Evolutionary conservation across 164 flowering plant genomes (phyloP).

Genomic region (Umbilicus rupestris): DNA sequence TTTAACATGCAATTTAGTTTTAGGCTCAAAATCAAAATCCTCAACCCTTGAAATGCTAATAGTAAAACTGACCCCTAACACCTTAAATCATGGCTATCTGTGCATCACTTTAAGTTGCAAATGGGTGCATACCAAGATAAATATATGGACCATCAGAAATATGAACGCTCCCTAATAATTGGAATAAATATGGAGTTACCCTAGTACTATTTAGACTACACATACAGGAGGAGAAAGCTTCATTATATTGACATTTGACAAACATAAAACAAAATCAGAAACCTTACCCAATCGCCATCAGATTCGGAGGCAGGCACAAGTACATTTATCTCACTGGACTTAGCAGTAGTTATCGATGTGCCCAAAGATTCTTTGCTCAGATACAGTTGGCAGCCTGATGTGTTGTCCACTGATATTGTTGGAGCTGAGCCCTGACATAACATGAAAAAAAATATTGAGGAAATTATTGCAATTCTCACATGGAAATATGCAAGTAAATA

Average conservation of each 20-base stretch:
- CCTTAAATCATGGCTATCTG: too few relatives aligned
- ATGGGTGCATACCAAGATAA: too few relatives aligned
- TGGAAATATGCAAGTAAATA: background rate
- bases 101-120: too few relatives aligned
- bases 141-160: too few relatives aligned
- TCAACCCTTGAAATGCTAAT: too few relatives aligned
- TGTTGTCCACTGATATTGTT: constrained; percentile 88
- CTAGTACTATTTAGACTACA: background rate
- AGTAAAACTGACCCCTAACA: too few relatives aligned
- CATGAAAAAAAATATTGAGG: background rate
- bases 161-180: too few relatives aligned
- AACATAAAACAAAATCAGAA: background rate
- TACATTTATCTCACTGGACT: constrained; percentile 27
- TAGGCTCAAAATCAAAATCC: too few relatives aligned
- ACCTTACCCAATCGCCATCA: constrained; percentile 81
- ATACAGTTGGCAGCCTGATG: constrained; percentile 83
- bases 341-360: constrained; percentile 84
- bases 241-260: background rate
- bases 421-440: constrained; percentile 81
- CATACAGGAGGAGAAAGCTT: background rate
- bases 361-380: constrained; percentile 73
- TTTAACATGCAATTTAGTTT: too few relatives aligned
- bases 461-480: background rate
- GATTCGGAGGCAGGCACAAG: constrained; percentile 63
- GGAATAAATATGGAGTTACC: too few relatives aligned